phyloP scores from a whole-genome alignment of 148 eudicot genomes.

The Rhododendron ferrugineum region DNA sequence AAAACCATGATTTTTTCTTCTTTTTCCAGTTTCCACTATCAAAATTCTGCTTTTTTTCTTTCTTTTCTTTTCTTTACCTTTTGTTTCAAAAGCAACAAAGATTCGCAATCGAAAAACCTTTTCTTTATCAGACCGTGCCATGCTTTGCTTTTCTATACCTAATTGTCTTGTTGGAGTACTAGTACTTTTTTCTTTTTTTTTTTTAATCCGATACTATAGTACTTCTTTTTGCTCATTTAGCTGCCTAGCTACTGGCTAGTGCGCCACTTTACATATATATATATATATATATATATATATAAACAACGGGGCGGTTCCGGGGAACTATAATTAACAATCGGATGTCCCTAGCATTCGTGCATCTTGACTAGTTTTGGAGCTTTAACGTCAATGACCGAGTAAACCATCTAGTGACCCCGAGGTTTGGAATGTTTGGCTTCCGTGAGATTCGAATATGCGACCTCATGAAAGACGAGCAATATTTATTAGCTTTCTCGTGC shows the following conservation, averaged over 20 bases:
- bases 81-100: neutral
- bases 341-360: too few species aligned
- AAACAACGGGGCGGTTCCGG: too few species aligned
- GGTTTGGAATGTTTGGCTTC: too few species aligned
- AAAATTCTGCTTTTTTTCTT: neutral
- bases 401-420: too few species aligned
- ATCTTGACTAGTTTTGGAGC: too few species aligned
- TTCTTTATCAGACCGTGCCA: neutral
- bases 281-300: too few species aligned
- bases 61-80: neutral
- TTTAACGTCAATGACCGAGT: too few species aligned
- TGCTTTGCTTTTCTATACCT: neutral
- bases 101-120: neutral
- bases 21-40: neutral
- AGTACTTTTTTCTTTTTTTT: neutral
- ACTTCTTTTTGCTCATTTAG: neutral
- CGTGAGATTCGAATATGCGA: too few species aligned
- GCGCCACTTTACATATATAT: neutral
- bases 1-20: neutral
- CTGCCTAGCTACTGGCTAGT: neutral
- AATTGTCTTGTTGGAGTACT: neutral
- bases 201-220: too few species aligned
- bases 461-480: too few species aligned
- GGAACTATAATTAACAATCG: too few species aligned
- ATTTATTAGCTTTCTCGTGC: too few species aligned